Evolutionary conservation across 108 stramenopile genomes (phyloP).

Genomic region (Skeletonema marinoi): DNA sequence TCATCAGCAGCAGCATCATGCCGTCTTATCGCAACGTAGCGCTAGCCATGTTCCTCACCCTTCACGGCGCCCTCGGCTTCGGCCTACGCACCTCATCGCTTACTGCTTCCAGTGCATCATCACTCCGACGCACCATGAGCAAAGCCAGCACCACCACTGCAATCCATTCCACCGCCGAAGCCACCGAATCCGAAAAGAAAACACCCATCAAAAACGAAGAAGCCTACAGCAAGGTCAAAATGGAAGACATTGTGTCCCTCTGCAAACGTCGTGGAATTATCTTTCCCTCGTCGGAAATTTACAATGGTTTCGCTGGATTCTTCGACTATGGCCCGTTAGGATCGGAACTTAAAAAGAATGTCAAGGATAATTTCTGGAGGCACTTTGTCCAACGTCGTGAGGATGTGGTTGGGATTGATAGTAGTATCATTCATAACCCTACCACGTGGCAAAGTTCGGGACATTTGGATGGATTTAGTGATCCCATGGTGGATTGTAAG

Average conservation of each 20-base stretch:
- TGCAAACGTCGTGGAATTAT: constrained; percentile 97
- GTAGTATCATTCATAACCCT: constrained; percentile 93
- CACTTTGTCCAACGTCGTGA: constrained; percentile 89
- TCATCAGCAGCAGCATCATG: neutral
- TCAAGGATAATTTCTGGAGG: constrained; percentile 94
- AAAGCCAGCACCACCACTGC: constrained; percentile 4
- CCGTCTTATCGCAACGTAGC: constrained; percentile 20
- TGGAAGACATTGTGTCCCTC: constrained; percentile 90
- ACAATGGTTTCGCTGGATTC: constrained; percentile 96
- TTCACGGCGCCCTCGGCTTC: constrained; percentile 23
- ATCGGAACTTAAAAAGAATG: constrained; percentile 82
- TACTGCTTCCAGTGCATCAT: neutral
- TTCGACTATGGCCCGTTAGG: constrained; percentile 99
- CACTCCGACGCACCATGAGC: constrained; percentile 17
- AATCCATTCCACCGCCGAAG: constrained; percentile 37
- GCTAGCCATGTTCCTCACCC: constrained; percentile 43
- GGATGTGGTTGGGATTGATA: constrained; percentile 94
- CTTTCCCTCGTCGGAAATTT: constrained; percentile 95
- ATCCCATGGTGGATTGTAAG: constrained; percentile 98
- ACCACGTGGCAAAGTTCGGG: constrained; percentile 95
- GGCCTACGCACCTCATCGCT: constrained; percentile 15
- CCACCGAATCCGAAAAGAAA: constrained; percentile 5
- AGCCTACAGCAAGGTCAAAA: constrained; percentile 52
- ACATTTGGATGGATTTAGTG: constrained; percentile 95
- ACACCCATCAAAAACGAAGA: constrained; percentile 14